Percentiles rank a stretch among this genome's conserved stretches.
Evolutionary conservation across 1,284 basidiomycete species (phyloP).

Genomic region (Trichosporon coremiiforme): DNA sequence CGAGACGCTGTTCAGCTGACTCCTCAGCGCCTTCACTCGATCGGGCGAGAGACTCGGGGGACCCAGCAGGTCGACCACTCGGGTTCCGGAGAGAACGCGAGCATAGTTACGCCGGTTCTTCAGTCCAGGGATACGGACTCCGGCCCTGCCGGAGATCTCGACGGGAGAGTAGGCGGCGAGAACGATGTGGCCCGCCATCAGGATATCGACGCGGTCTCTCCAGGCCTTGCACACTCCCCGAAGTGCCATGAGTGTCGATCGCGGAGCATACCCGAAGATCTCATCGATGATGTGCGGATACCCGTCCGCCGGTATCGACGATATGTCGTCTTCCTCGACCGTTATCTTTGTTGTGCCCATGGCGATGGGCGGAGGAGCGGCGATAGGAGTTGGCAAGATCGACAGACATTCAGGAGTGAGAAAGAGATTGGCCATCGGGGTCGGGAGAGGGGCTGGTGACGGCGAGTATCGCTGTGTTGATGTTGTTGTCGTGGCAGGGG

Average conservation of each 20-base stretch:
- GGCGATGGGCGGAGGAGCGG: neutral
- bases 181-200: conserved; percentile 26
- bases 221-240: conserved; percentile 21
- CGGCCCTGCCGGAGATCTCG: conserved; percentile 3
- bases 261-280: conserved; percentile 19
- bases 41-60: conserved; percentile 6
- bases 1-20: neutral
- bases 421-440: no score
- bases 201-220: conserved; percentile 25
- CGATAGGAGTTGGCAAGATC: no score
- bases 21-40: conserved; percentile 14
- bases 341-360: neutral
- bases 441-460: no score
- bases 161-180: conserved; percentile 18
- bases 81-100: conserved; percentile 21
- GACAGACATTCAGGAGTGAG: no score
- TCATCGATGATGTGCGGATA: conserved; percentile 27
- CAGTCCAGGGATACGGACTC: neutral
- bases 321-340: neutral
- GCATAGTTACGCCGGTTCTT: neutral
- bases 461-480: no score
- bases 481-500: no score
- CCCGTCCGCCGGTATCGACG: neutral
- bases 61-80: conserved; percentile 27
- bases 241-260: conserved; percentile 19